Base-by-base conservation (phyloP, 2,329 filamentous ascomycete genomes). In the Claviceps sp. region DNA sequence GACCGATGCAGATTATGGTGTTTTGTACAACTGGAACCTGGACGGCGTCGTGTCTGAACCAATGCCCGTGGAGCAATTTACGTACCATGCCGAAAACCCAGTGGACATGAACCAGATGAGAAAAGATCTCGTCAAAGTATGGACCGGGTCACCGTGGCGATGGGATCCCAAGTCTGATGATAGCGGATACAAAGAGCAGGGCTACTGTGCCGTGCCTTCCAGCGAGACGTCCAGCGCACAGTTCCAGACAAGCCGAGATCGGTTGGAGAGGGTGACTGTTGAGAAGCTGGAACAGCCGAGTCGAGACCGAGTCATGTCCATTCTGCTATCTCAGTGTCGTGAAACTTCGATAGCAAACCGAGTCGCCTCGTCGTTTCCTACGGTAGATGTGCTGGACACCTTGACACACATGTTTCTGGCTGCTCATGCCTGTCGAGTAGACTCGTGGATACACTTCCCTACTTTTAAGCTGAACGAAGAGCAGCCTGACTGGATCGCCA, bases 221-320 rank as follows among this genome's bases (percentile, higher is more conserved):
- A 62, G 58, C 17, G 72, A 74, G 24, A 66, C 65, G 2, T 60
- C 64, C 4, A 67, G 61, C 38, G 61, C 67, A 5, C 65, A 69
- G 38, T 65, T 73, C 17, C 67, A 71, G 42, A 65, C 69, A 47
- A 64, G 64, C 47, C 59, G 65, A 44, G 65, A 65, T 54, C 62
- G 63, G 26, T 56, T 70, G 17, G 65, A 70, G 56, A 66, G 68
- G 47, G 65, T 74, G 13, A 59, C 73, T 42, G 60, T 64, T 2
- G 72, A 76, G 43, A 72, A 66, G 45, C 58, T 79, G 17, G 70
- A 74, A 30, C 61, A 67, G 24, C 66, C 73, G 5, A 72, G 69
- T 19, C 74, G 81, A 3, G 84, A 88, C 62, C 75, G 74, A 47
- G 74, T 86, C 1, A 68, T 88, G 52, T 81, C 77, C 11, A 73